phyloP scores from a whole-genome alignment of 305 asterid species.

The Fraxinus albicans region DNA sequence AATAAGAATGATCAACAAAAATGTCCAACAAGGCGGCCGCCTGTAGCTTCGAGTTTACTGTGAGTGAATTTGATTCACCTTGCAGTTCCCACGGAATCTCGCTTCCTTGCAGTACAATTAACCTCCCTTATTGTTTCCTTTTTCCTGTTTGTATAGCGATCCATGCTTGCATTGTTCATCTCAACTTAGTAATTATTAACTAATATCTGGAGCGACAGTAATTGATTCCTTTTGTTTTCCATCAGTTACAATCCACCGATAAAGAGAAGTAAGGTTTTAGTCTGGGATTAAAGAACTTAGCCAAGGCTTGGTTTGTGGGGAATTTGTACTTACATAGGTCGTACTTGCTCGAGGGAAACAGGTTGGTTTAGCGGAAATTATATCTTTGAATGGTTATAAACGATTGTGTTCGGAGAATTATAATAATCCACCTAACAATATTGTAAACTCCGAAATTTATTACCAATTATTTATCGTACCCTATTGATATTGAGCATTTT shows the following conservation, averaged over 20 bases:
- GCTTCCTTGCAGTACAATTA: slow-evolving; percentile 37
- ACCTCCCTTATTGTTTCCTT: slow-evolving; percentile 4
- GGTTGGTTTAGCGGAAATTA: not conserved
- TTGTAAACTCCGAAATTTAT: not conserved
- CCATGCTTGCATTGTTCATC: not conserved
- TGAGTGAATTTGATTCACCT: not conserved
- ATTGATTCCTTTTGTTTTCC: too few relatives aligned
- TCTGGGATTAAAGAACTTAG: not conserved
- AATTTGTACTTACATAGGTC: not conserved
- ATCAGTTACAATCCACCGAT: too few relatives aligned
- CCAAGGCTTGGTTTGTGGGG: not conserved
- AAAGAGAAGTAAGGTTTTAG: not conserved
- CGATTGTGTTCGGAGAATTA: too few relatives aligned
- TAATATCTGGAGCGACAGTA: too few relatives aligned
- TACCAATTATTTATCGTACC: not conserved
- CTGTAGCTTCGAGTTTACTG: not conserved
- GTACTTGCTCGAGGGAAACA: not conserved
- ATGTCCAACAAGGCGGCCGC: not conserved
- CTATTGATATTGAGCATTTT: not conserved
- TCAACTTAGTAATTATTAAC: not conserved
- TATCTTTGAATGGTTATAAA: too few relatives aligned
- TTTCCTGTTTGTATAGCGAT: not conserved
- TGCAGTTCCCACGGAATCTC: not conserved
- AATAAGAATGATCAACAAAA: not conserved
- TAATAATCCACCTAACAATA: not conserved